These are phyloP conservation scores for Pontederia crassipes DNA, from an alignment of 176 grass and related monocot genomes.

Conservation along the genomic window DNA sequence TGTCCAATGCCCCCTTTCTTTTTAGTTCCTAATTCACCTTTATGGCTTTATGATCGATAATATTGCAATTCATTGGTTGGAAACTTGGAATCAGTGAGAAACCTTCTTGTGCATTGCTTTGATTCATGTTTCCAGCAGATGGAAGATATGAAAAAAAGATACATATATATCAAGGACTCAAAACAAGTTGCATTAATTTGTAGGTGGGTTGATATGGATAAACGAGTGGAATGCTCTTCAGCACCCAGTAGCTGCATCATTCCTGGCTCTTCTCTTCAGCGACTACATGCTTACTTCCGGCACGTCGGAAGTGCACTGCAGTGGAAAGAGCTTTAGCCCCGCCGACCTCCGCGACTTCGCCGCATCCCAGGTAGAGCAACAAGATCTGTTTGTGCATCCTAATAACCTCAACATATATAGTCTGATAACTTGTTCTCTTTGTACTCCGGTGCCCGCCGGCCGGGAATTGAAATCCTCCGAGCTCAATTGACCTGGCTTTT, in stretches of 20 bases:
- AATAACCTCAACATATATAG: background rate
- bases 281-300: conserved; percentile 55
- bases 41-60: too few species aligned
- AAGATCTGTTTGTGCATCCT: background rate
- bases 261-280: conserved; percentile 52
- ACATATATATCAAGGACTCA: background rate
- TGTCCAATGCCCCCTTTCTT: too few species aligned
- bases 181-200: background rate
- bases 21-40: too few species aligned
- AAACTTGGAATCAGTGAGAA: too few species aligned
- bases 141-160: too few species aligned
- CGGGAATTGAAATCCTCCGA: background rate
- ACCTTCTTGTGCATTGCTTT: background rate
- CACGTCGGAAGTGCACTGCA: conserved; percentile 38
- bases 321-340: conserved; percentile 34
- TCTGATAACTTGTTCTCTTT: background rate
- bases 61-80: too few species aligned
- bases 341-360: conserved; percentile 60
- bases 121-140: background rate
- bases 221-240: conserved; percentile 64
- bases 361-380: conserved; percentile 40
- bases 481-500: background rate
- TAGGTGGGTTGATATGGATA: conserved; percentile 55
- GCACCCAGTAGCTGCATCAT: conserved; percentile 60
- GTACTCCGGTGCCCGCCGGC: background rate